phyloP scores from a whole-genome alignment of 2,329 filamentous ascomycete species.

The Fusarium annulatum region DNA sequence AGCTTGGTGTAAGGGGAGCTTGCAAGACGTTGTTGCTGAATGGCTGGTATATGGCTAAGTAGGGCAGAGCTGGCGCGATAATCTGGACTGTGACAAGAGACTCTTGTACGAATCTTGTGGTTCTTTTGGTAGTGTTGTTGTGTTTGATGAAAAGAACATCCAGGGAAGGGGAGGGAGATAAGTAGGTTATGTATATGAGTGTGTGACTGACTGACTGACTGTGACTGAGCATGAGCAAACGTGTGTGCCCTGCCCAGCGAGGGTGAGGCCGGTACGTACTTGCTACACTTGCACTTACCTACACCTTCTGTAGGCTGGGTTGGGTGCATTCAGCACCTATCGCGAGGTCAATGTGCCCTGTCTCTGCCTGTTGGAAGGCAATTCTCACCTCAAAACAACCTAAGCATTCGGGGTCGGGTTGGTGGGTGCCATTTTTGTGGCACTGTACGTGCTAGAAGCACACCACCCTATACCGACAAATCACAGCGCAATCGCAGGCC shows the following conservation, averaged over 20 bases:
- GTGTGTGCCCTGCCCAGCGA: background rate
- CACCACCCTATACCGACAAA: background rate
- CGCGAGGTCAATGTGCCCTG: conserved; percentile 25
- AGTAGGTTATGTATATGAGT: conserved; percentile 38
- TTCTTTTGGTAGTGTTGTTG: conserved; percentile 62
- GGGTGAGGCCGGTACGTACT: conserved; percentile 36
- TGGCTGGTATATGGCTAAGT: conserved; percentile 46
- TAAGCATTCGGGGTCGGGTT: background rate
- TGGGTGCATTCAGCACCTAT: conserved; percentile 2
- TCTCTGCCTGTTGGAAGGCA: conserved; percentile 15
- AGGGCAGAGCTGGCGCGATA: conserved; percentile 63
- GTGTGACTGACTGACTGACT: conserved; percentile 30
- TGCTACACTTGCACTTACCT: conserved; percentile 1
- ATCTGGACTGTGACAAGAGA: conserved; percentile 71
- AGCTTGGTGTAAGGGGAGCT: conserved; percentile 44
- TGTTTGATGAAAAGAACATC: conserved; percentile 55
- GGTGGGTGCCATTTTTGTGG: conserved; percentile 4
- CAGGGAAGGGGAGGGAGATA: conserved; percentile 49
- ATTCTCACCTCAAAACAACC: conserved; percentile 3
- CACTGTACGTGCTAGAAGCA: background rate
- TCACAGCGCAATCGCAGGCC: conserved; percentile 6
- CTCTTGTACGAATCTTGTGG: conserved; percentile 64
- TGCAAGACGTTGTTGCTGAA: conserved; percentile 42
- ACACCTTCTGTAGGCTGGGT: background rate
- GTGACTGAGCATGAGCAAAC: background rate